Evolutionary conservation across 345 rosid genomes (phyloP).

Genomic region (Tarenaya hassleriana): DNA sequence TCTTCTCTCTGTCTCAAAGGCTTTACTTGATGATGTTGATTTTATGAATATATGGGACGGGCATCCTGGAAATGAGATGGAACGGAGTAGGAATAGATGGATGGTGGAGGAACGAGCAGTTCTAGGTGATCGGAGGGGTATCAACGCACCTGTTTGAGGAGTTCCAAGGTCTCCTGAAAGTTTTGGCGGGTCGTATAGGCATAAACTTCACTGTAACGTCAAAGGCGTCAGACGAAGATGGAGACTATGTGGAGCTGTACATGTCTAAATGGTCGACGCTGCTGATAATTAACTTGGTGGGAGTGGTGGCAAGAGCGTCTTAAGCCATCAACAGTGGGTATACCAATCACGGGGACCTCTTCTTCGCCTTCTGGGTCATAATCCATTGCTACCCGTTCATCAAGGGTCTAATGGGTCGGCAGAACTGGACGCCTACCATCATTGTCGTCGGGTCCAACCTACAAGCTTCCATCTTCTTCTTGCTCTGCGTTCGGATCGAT

Average conservation of each 20-base stretch:
- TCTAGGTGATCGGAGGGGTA: slow-evolving; percentile 78
- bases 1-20: slow-evolving; percentile 23
- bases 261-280: slow-evolving; percentile 78
- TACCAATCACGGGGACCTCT: slow-evolving; percentile 78
- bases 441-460: slow-evolving; percentile 72
- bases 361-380: slow-evolving; percentile 79
- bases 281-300: slow-evolving; percentile 59
- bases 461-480: slow-evolving; percentile 67
- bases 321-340: slow-evolving; percentile 68
- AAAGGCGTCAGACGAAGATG: slow-evolving; percentile 67
- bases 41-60: slow-evolving; percentile 38
- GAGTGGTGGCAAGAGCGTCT: slow-evolving; percentile 66
- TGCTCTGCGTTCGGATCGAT: slow-evolving; percentile 65
- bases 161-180: slow-evolving; percentile 72
- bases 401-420: slow-evolving; percentile 75
- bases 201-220: slow-evolving; percentile 76
- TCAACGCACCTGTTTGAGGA: slow-evolving; percentile 69
- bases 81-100: slow-evolving; percentile 76
- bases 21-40: slow-evolving; percentile 35
- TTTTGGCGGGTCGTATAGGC: slow-evolving; percentile 71
- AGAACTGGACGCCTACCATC: slow-evolving; percentile 71
- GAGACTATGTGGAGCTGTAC: slow-evolving; percentile 56
- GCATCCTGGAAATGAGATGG: slow-evolving; percentile 78
- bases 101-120: slow-evolving; percentile 84
- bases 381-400: slow-evolving; percentile 68